Evolutionary conservation across 2,329 filamentous ascomycete genomes (phyloP), one percentile per base, ranked within the genome.

Genomic region (Nemania sp.): DNA sequence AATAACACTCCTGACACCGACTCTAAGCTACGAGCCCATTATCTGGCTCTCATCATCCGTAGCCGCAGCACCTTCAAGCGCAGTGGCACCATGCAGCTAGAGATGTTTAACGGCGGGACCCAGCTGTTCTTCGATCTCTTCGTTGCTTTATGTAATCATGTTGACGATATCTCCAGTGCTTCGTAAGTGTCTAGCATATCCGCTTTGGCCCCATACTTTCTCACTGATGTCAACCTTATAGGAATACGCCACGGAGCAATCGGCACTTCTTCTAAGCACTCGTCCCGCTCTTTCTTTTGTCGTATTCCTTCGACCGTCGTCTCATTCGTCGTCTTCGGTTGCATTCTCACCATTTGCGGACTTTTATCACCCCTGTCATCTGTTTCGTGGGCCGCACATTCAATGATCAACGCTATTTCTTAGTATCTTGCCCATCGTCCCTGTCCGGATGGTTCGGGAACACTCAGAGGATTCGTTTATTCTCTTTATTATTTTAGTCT

Each of bases 71-170:
- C 91, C 2, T 97, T 97, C 78, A 97, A 96, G 82, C 84, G 91
- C 57, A 96, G 92, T 76, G 92, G 92, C 56, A 97, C 92, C 3
- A 96, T 97, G 92, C 93, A 97, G 78, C 86, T 91, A 68, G 92
- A 97, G 79, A 97, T 97, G 92, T 90, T 90, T 75, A 86, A 87
- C 63, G 93, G 93, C 29, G 91, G 91, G 55, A 90, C 81, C 1
- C 84, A 90, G 71, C 81, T 96, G 60, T 97, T 96, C 80, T 97
- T 97, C 73, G 93, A 97, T 73, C 81, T 97, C 46, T 97, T 97
- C 74, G 93, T 97, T 52, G 92, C 93, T 17, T 86, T 97, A 77
- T 92, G 90, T 77, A 96, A 97, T 74, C 91, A 96, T 73, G 90
- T 96, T 72, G 91, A 87, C 74, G 89, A 88, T 69, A 83, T 88